A percentile compares a stretch with the other conserved stretches of the same genome.
These are phyloP conservation scores for Fusarium sp. DNA, from an alignment of 2,329 filamentous ascomycete species.

Conservation along the genomic window DNA sequence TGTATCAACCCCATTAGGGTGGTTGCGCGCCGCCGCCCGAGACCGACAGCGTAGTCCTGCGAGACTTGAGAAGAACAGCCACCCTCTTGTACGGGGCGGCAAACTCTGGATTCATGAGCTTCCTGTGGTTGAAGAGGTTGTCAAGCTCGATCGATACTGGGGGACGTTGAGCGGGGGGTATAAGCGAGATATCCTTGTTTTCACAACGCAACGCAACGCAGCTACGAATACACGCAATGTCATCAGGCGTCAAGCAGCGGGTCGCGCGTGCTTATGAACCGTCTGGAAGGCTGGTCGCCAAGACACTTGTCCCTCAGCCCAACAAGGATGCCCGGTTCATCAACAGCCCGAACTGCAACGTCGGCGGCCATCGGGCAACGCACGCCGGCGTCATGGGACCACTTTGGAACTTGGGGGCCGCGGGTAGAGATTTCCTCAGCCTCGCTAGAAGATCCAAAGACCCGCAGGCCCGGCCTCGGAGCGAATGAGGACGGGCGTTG, in stretches of 20 bases:
- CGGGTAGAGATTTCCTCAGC: slow-evolving; percentile 7
- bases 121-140: slow-evolving; percentile 7
- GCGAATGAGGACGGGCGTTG: slow-evolving; percentile 31
- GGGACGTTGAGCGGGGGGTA: slow-evolving; percentile 1
- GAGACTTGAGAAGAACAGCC: slow-evolving; percentile 37
- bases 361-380: slow-evolving; percentile 1
- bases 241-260: slow-evolving; percentile 19
- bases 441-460: slow-evolving; percentile 3
- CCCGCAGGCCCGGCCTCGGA: slow-evolving; percentile 7
- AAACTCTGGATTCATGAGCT: slow-evolving; percentile 38
- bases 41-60: slow-evolving; percentile 38
- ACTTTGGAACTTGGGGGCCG: neutral
- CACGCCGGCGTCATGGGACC: slow-evolving; percentile 10
- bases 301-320: slow-evolving; percentile 14
- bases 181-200: slow-evolving; percentile 9
- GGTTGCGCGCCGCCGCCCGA: slow-evolving; percentile 40
- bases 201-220: no score
- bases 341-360: slow-evolving; percentile 3
- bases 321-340: slow-evolving; percentile 28
- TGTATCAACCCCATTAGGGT: slow-evolving; percentile 41
- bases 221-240: neutral
- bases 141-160: neutral
- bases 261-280: slow-evolving; percentile 29
- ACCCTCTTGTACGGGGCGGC: slow-evolving; percentile 39
- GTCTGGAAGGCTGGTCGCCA: slow-evolving; percentile 27